A percentile compares a stretch with the other conserved stretches of the same genome.
These are phyloP conservation scores for Candida sojae DNA, from an alignment of 1,139 yeast species.

Conservation along the genomic window DNA sequence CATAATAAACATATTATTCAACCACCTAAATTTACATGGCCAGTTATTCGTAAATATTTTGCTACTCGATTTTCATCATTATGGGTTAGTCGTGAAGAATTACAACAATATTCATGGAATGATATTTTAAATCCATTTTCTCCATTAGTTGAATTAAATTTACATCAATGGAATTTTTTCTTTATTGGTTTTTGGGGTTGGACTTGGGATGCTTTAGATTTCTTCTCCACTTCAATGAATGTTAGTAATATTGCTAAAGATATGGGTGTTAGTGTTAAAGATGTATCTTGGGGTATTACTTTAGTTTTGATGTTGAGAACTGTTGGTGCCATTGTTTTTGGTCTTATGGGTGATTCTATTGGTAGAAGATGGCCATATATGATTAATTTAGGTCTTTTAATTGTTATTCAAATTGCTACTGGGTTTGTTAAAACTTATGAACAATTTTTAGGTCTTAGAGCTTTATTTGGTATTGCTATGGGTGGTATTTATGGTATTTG, in stretches of 20 bases:
- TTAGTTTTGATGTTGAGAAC: slow-evolving; percentile 47
- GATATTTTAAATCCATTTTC: slow-evolving; percentile 39
- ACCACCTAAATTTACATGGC: slow-evolving; percentile 32
- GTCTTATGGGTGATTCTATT: slow-evolving; percentile 35
- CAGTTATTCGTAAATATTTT: slow-evolving; percentile 27
- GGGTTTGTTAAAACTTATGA: slow-evolving; percentile 39
- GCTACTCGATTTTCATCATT: slow-evolving; percentile 32
- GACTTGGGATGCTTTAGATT: slow-evolving; percentile 50
- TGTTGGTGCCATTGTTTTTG: slow-evolving; percentile 43
- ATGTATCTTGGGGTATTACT: slow-evolving; percentile 46
- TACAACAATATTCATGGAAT: slow-evolving; percentile 24
- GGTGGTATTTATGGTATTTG: slow-evolving; percentile 45
- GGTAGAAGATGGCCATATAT: slow-evolving; percentile 45
- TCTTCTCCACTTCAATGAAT: slow-evolving; percentile 39
- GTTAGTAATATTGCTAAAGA: slow-evolving; percentile 30
- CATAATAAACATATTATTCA: slow-evolving; percentile 35
- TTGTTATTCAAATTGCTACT: slow-evolving; percentile 40
- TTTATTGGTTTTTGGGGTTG: slow-evolving; percentile 37
- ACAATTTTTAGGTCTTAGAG: slow-evolving; percentile 42
- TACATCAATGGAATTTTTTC: slow-evolving; percentile 40
- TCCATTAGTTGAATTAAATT: slow-evolving; percentile 28
- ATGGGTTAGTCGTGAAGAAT: slow-evolving; percentile 33
- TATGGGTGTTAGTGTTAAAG: slow-evolving; percentile 26
- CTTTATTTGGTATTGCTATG: slow-evolving; percentile 46
- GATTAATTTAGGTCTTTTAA: slow-evolving; percentile 29